Evolutionary conservation across 2,329 filamentous ascomycete species (phyloP).

Genomic region (Zymoseptoria tritici): DNA sequence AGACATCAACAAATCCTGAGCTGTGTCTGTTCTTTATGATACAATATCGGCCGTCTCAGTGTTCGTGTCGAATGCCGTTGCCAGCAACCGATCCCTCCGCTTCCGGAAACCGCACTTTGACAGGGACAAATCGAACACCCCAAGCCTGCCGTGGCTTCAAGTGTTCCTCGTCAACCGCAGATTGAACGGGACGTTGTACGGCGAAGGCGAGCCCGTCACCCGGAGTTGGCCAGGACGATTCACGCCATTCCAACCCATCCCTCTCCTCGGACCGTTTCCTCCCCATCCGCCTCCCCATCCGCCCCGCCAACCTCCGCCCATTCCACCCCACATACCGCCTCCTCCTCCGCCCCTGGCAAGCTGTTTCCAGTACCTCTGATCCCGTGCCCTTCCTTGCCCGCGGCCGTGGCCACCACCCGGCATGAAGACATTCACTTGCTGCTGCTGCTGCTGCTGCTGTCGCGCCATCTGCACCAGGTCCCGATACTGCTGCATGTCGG

Average conservation of each 20-base stretch:
- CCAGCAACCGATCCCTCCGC: neutral
- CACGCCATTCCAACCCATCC: neutral
- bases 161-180: neutral
- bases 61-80: neutral
- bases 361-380: neutral
- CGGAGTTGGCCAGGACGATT: neutral
- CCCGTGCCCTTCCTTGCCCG: neutral
- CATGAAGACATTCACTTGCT: neutral
- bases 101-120: neutral
- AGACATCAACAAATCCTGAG: neutral
- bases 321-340: neutral
- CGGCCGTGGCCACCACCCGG: neutral
- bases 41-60: neutral
- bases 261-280: neutral
- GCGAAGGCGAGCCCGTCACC: too few relatives aligned
- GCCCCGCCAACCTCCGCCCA: neutral
- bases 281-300: neutral
- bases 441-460: neutral
- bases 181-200: neutral
- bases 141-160: too few relatives aligned
- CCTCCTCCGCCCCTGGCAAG: neutral
- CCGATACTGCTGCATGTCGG: neutral
- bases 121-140: neutral
- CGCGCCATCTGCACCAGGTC: neutral
- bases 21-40: neutral